Evolutionary conservation across 768 basidiomycete species (phyloP).

Genomic region (Auricularia sp.): DNA sequence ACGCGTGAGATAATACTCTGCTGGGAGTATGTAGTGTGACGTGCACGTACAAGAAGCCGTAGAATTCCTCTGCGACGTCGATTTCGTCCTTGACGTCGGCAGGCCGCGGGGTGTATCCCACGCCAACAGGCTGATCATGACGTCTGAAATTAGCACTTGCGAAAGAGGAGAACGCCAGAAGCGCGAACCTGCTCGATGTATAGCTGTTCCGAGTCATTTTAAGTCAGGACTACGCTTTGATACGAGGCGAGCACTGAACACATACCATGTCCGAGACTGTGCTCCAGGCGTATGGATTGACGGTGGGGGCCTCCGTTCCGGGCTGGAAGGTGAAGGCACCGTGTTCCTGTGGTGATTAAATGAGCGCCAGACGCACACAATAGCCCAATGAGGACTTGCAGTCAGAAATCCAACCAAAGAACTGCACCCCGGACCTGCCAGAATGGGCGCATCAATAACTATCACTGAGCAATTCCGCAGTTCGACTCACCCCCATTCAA

Average conservation of each 20-base stretch:
- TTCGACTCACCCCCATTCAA: slow-evolving; percentile 1
- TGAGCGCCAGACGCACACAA: no score
- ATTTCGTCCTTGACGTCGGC: slow-evolving; percentile 4
- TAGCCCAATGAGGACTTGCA: background rate
- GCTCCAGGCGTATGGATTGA: slow-evolving; percentile 6
- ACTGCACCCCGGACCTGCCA: background rate
- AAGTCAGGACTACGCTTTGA: background rate
- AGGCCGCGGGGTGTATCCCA: background rate
- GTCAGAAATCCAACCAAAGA: background rate
- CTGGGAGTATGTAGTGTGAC: no score
- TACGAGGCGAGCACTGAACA: background rate
- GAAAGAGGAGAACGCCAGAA: background rate
- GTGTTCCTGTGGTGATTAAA: slow-evolving; percentile 1
- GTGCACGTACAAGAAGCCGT: slow-evolving; percentile 7
- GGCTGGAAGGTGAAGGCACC: slow-evolving; percentile 10
- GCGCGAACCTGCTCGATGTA: slow-evolving; percentile 4
- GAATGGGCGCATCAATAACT: background rate
- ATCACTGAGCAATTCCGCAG: no score
- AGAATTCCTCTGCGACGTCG: slow-evolving; percentile 10
- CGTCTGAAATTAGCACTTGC: no score
- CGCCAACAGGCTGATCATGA: slow-evolving; percentile 1
- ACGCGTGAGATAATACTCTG: no score
- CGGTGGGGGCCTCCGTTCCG: background rate
- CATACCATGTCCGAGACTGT: slow-evolving; percentile 2
- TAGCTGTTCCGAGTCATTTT: background rate